Evolutionary conservation across 106 monocot species (phyloP), one percentile per base, ranked within the genome.

Genomic region (Alisma plantagoaquatica): DNA sequence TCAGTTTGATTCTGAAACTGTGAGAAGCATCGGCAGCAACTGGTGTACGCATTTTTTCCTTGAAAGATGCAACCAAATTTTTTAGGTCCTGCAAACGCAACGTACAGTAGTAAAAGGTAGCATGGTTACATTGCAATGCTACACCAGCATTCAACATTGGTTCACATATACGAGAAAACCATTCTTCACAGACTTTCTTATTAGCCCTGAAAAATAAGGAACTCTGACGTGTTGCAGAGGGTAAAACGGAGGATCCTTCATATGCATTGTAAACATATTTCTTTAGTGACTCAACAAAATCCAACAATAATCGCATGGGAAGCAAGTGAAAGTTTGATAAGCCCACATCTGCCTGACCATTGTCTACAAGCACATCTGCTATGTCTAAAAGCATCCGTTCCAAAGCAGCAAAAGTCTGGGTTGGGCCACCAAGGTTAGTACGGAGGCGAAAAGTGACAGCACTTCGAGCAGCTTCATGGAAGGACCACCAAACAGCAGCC

Each of bases 101-200:
- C 43, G 64, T 29, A 63, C 78, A 79, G 43, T 98, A 90, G 57
- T 86, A 75, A 58, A 85, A 54, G 24, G 63, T 67, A 18, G 90
- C 98, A 81, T 89, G 71, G 42, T 89, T 57, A 27, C 81, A 89
- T 26, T 82, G 63, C 56, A 98, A 55, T 60, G 81, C 81, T 27
- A 82, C n/a, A 42, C 79, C 71, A 79, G 98, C 98, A 79, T 90
- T 84, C 69, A 98, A 52, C 98, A 98, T 90, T 28, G 98, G 98
- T 20, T 90, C 98, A 52, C 74, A 90, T 27, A 98, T 89, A 63
- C 96, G 84, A 59, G 90, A 98, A 67, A 98, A 98, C 98, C 98
- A 98, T 61, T 98, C 98, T 47, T 98, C 98, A 51, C 98, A 98
- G 24, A 98, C 98, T 55, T 82, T 85, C 54, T 67, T 98, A 63